Conservation (phyloP, 2,329 filamentous ascomycete species). For the Metarhizium humberi region DNA sequence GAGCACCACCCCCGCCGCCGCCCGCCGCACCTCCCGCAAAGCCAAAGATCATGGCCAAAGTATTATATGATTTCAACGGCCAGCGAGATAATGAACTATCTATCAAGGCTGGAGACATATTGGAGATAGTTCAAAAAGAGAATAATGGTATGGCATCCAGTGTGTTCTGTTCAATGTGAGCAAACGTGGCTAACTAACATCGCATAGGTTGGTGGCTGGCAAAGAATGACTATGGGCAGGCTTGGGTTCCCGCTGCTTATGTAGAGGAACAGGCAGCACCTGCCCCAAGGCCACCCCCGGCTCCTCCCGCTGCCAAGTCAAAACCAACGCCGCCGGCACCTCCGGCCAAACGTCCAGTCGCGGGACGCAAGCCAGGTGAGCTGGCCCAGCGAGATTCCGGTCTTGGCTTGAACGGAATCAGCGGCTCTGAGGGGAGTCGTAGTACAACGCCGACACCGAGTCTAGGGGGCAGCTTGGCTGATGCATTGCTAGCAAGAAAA, state of each 20-base stretch:
- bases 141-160: constrained; percentile 67
- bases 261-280: constrained; percentile 72
- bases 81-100: constrained; percentile 79
- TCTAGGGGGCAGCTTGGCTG: constrained; percentile 64
- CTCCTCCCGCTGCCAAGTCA: constrained; percentile 44
- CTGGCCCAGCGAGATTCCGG: constrained; percentile 64
- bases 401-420: constrained; percentile 50
- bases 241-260: constrained; percentile 91
- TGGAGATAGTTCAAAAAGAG: constrained; percentile 91
- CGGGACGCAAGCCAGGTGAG: constrained; percentile 60
- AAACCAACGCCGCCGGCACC: constrained; percentile 70
- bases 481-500: constrained; percentile 69
- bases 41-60: constrained; percentile 75
- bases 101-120: constrained; percentile 67
- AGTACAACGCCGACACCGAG: constrained; percentile 65
- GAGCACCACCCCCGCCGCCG: constrained; percentile 56
- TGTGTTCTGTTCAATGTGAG: not conserved
- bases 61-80: constrained; percentile 84
- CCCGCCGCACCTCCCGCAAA: constrained; percentile 50
- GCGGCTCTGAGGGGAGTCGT: constrained; percentile 51
- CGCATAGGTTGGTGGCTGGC: constrained; percentile 90
- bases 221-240: constrained; percentile 63
- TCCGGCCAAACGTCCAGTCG: constrained; percentile 70
- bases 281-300: constrained; percentile 54
- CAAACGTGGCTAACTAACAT: constrained; percentile 20